These are phyloP conservation scores for Myrica gale DNA, from an alignment of 306 rosid genomes.

Conservation along the genomic window DNA sequence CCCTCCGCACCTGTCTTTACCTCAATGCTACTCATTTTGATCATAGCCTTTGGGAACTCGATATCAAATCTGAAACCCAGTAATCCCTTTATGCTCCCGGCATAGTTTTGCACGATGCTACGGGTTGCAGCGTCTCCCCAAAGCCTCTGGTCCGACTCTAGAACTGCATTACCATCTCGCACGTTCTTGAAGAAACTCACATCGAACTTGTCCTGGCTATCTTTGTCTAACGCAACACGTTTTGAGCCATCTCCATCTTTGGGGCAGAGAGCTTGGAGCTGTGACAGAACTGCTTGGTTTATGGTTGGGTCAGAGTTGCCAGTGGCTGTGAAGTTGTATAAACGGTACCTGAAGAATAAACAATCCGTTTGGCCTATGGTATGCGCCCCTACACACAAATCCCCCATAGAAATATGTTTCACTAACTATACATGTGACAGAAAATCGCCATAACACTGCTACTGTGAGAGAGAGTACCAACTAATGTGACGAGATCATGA, in stretches of 20 bases:
- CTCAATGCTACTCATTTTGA: slow-evolving; percentile 64
- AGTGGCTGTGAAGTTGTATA: slow-evolving; percentile 55
- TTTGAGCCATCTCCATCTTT: slow-evolving; percentile 54
- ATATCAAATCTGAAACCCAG: slow-evolving; percentile 56
- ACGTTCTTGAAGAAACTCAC: slow-evolving; percentile 63
- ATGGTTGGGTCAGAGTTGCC: slow-evolving; percentile 68
- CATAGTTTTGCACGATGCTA: slow-evolving; percentile 52
- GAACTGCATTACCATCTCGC: slow-evolving; percentile 54
- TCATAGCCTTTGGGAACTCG: slow-evolving; percentile 74
- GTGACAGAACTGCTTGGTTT: slow-evolving; percentile 42
- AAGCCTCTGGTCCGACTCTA: slow-evolving; percentile 77
- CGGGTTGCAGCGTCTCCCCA: slow-evolving; percentile 50
- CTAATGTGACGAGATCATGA: slow-evolving; percentile 67
- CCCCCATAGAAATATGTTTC: neutral
- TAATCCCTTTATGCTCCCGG: slow-evolving; percentile 52
- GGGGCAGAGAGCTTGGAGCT: slow-evolving; percentile 51
- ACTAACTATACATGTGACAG: neutral
- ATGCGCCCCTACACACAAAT: slow-evolving; percentile 52
- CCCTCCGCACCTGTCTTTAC: slow-evolving; percentile 65
- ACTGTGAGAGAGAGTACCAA: slow-evolving; percentile 43
- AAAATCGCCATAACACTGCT: neutral
- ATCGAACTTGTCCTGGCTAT: slow-evolving; percentile 51
- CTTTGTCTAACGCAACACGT: slow-evolving; percentile 52
- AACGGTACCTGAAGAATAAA: slow-evolving; percentile 54
- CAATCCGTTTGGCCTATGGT: slow-evolving; percentile 70